A percentile compares a stretch with the other conserved stretches of the same genome.
phyloP scores from a whole-genome alignment of 169 alveolate species.

The Hammondia hammondi region DNA sequence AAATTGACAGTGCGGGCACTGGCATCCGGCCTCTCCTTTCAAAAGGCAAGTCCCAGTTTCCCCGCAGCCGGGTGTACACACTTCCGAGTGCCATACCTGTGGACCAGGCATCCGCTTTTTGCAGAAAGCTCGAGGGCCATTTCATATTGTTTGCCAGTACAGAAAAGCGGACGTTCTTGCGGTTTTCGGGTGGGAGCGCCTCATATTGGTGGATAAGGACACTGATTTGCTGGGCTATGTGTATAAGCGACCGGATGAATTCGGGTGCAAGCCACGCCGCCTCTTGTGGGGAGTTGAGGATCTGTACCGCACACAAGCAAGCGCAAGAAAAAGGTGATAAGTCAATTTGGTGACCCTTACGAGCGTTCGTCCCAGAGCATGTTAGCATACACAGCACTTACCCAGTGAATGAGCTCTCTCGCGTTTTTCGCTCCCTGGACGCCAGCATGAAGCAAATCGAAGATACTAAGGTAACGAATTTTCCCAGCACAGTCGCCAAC shows the following conservation, averaged over 20 bases:
- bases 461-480: slow-evolving; percentile 39
- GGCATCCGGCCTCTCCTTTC: not conserved
- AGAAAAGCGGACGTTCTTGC: not conserved
- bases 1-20: not conserved
- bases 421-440: slow-evolving; percentile 59
- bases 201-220: slow-evolving; percentile 15
- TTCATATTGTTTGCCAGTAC: not conserved
- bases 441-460: slow-evolving; percentile 43
- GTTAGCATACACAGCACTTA: not conserved
- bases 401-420: slow-evolving; percentile 49
- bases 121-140: slow-evolving; percentile 41
- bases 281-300: slow-evolving; percentile 47
- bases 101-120: slow-evolving; percentile 54
- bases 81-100: not conserved
- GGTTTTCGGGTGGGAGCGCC: not conserved
- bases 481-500: slow-evolving; percentile 57
- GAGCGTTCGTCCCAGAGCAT: not conserved
- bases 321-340: not conserved
- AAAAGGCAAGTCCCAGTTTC: not conserved
- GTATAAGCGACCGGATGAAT: slow-evolving; percentile 15
- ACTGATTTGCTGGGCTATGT: slow-evolving; percentile 18
- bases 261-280: slow-evolving; percentile 61
- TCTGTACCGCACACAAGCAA: not conserved
- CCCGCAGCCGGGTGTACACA: too few species aligned
- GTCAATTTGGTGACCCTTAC: not conserved